Evolutionary conservation across 352 stramenopile genomes (phyloP).

Genomic region (Pythium pectinolyticum): DNA sequence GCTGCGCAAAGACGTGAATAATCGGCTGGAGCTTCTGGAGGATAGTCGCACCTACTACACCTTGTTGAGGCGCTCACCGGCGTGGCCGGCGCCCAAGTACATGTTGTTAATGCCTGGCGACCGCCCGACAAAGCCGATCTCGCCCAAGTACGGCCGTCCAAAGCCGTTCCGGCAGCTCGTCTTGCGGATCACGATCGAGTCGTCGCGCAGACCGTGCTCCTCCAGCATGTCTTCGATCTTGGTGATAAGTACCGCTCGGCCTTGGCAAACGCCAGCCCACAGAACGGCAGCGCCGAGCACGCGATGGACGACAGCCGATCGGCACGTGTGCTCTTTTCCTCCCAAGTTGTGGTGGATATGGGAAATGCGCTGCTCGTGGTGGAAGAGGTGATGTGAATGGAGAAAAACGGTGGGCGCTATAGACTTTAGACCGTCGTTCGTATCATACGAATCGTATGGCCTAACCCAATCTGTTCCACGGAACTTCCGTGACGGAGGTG

Average conservation of each 20-base stretch:
- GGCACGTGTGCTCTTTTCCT: no score
- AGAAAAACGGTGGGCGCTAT: no score
- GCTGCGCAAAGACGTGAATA: constrained; percentile 75
- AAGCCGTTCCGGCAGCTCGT: constrained; percentile 98
- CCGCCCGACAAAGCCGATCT: constrained; percentile 97
- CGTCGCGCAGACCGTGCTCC: constrained; percentile 88
- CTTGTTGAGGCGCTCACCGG: constrained; percentile 78
- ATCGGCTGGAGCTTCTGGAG: constrained; percentile 67
- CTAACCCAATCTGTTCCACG: no score
- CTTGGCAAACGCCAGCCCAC: constrained; percentile 96
- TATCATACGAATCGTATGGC: no score
- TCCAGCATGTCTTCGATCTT: constrained; percentile 92
- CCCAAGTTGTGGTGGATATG: no score
- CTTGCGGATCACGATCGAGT: constrained; percentile 97
- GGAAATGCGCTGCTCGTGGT: no score
- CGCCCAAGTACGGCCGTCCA: constrained; percentile 96
- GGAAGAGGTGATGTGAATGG: no score
- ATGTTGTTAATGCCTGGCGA: constrained; percentile 96
- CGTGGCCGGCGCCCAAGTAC: constrained; percentile 91
- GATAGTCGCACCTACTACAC: constrained; percentile 83
- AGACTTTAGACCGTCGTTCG: no score
- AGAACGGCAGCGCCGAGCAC: constrained; percentile 95
- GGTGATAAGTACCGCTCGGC: constrained; percentile 93
- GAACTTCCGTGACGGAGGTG: no score
- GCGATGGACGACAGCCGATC: no score